Evolutionary conservation across 2,329 filamentous ascomycete genomes (phyloP).

Genomic region (Arthroderma sp.): DNA sequence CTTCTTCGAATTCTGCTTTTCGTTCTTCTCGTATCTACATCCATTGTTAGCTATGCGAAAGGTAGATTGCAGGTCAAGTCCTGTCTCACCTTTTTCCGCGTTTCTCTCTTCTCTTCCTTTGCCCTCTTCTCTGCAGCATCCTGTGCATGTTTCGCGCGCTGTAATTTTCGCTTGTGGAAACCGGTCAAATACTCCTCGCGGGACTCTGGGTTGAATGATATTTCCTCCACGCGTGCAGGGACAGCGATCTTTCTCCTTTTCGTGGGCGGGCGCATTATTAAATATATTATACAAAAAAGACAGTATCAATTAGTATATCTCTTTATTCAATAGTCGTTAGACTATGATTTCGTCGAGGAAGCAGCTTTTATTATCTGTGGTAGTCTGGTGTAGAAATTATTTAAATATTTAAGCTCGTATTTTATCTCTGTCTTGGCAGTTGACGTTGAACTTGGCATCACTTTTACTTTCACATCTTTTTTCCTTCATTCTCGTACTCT

Average conservation of each 20-base stretch:
- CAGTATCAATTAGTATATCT: not conserved
- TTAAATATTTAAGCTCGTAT: constrained; percentile 4
- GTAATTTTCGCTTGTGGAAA: constrained; percentile 90
- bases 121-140: constrained; percentile 67
- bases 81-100: constrained; percentile 58
- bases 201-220: constrained; percentile 69
- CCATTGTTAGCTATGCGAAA: constrained; percentile 6
- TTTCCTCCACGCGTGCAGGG: constrained; percentile 50
- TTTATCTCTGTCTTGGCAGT: constrained; percentile 1
- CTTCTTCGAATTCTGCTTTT: constrained; percentile 66
- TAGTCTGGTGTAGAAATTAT: not conserved
- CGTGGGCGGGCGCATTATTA: constrained; percentile 40
- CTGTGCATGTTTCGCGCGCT: constrained; percentile 72
- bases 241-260: constrained; percentile 53
- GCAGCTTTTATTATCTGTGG: not conserved
- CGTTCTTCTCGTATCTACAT: constrained; percentile 68
- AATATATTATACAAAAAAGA: not conserved
- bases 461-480: not conserved
- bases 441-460: not conserved
- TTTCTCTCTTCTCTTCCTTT: constrained; percentile 60
- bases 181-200: constrained; percentile 83
- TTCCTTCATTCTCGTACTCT: not conserved
- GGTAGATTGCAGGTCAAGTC: not conserved
- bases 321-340: not conserved
- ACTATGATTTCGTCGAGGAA: not conserved